phyloP scores from a whole-genome alignment of 495 filamentous ascomycete species.

The Neurospora cerealis region DNA sequence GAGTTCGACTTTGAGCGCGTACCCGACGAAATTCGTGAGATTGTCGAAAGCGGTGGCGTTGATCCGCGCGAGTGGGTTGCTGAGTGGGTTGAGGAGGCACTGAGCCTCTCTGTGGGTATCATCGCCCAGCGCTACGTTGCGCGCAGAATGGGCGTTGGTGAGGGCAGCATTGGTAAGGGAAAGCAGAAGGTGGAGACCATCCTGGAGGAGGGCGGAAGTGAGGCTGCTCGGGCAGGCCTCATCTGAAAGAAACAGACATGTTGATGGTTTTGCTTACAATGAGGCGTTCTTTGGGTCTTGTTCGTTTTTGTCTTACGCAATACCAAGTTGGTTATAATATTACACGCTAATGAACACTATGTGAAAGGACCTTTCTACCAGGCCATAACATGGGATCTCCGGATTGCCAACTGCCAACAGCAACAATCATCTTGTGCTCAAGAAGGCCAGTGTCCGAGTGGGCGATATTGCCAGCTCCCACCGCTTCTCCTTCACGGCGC shows the following conservation, averaged over 20 bases:
- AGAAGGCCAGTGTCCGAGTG: background rate
- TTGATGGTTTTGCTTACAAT: background rate
- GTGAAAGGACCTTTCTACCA: background rate
- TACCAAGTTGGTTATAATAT: background rate
- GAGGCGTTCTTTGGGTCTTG: constrained; percentile 1
- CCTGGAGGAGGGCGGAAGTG: constrained; percentile 65
- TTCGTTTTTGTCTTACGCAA: background rate
- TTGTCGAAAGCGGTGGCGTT: constrained; percentile 78
- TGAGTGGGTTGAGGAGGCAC: constrained; percentile 89
- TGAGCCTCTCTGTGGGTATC: constrained; percentile 69
- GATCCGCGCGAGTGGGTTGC: constrained; percentile 95
- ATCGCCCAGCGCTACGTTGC: constrained; percentile 97
- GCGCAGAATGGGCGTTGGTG: constrained; percentile 88
- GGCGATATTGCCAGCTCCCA: background rate
- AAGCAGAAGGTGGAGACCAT: constrained; percentile 64
- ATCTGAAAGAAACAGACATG: constrained; percentile 15
- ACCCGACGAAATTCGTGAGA: constrained; percentile 78
- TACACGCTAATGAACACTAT: background rate
- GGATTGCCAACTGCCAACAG: background rate
- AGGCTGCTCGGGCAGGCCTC: constrained; percentile 65
- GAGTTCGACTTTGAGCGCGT: constrained; percentile 29
- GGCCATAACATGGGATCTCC: background rate
- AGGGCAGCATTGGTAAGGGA: constrained; percentile 69
- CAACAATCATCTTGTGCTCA: background rate
- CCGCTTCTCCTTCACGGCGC: background rate